Evolutionary conservation across 2,329 filamentous ascomycete genomes (phyloP).

Genomic region (Alternaria tenuissima): DNA sequence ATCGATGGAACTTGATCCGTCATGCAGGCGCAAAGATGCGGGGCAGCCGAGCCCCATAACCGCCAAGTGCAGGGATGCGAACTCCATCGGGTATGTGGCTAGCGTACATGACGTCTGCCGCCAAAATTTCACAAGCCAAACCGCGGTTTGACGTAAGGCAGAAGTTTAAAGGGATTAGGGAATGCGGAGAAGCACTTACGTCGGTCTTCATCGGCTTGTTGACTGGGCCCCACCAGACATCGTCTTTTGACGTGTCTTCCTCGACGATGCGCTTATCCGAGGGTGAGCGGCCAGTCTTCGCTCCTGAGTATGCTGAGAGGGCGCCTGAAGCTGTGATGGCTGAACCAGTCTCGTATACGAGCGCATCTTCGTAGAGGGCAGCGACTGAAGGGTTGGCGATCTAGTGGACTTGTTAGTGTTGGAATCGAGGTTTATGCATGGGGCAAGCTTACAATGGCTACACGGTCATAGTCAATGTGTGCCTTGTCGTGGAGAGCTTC

Average conservation of each 20-base stretch:
- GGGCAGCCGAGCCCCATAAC: constrained; percentile 42
- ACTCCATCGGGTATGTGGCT: constrained; percentile 43
- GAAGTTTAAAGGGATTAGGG: constrained; percentile 18
- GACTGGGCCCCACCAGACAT: constrained; percentile 99
- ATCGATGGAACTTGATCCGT: constrained; percentile 14
- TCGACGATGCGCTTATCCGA: constrained; percentile 97
- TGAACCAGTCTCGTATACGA: constrained; percentile 96
- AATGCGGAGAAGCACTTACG: constrained; percentile 66
- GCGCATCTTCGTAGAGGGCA: constrained; percentile 97
- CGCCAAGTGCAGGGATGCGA: constrained; percentile 41
- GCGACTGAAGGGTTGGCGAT: constrained; percentile 93
- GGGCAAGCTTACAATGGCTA: constrained; percentile 80
- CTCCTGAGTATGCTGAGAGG: constrained; percentile 95
- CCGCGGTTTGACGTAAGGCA: constrained; percentile 19
- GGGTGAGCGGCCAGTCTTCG: constrained; percentile 96
- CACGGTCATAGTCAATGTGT: constrained; percentile 98
- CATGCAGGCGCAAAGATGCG: constrained; percentile 42
- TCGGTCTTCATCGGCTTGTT: constrained; percentile 99
- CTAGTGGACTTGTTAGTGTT: constrained; percentile 49
- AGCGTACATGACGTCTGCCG: constrained; percentile 47
- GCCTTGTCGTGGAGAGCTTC: constrained; percentile 97
- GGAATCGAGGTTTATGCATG: neutral
- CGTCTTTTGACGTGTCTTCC: constrained; percentile 85
- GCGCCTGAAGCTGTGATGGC: constrained; percentile 97
- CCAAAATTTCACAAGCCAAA: constrained; percentile 38